phyloP scores from a whole-genome alignment of 2,329 filamentous ascomycete genomes.

The Pezicula carpinea region DNA sequence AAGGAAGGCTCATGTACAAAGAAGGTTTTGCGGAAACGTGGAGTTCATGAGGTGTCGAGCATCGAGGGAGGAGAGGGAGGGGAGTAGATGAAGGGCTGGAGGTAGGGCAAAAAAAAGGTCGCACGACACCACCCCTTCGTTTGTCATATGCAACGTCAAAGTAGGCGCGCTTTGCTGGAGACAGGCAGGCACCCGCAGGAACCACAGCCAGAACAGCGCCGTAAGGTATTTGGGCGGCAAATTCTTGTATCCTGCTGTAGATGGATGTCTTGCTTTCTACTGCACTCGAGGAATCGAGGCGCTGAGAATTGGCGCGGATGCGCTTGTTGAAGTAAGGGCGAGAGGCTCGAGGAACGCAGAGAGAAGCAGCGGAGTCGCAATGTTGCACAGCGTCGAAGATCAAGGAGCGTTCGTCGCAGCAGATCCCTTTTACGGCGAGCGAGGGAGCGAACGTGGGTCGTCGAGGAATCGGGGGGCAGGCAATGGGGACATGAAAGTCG shows the following conservation, averaged over 20 bases:
- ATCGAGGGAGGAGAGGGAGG: slow-evolving; percentile 23
- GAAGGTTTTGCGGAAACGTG: slow-evolving; percentile 16
- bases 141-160: slow-evolving; percentile 29
- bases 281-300: slow-evolving; percentile 1
- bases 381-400: slow-evolving; percentile 1
- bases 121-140: slow-evolving; percentile 31
- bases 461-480: too few relatives aligned
- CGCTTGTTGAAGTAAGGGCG: slow-evolving; percentile 3
- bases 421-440: neutral
- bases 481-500: too few relatives aligned
- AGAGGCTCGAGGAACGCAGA: neutral
- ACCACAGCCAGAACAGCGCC: slow-evolving; percentile 12
- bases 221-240: slow-evolving; percentile 12
- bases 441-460: neutral
- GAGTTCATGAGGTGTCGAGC: slow-evolving; percentile 23
- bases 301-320: neutral
- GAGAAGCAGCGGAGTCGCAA: slow-evolving; percentile 1
- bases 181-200: slow-evolving; percentile 27
- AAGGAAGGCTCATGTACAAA: slow-evolving; percentile 29
- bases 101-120: slow-evolving; percentile 25
- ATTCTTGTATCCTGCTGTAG: slow-evolving; percentile 7
- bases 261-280: neutral
- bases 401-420: neutral
- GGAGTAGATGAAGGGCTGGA: slow-evolving; percentile 25
- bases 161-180: slow-evolving; percentile 22